Percentiles rank a stretch among this genome's conserved stretches.
Conservation (phyloP, 345 rosid genomes). For the Cardamine occulta region DNA sequence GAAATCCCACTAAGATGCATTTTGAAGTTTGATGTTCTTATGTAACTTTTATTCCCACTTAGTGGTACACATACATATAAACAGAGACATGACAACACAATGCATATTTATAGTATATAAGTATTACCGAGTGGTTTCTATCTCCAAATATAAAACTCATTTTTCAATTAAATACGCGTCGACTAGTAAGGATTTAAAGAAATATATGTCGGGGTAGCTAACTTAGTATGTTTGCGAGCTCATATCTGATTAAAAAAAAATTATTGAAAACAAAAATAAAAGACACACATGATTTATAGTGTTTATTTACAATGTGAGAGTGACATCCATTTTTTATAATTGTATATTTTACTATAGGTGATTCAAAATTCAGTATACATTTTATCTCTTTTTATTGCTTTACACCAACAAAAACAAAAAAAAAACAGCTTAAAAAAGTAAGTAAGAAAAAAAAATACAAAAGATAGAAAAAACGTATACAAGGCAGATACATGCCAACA, state of each 20-base stretch:
- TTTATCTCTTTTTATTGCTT: not conserved
- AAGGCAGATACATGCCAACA: not conserved
- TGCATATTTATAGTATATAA: constrained; percentile 10
- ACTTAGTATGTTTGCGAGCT: not conserved
- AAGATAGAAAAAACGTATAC: not conserved
- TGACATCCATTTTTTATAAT: no score
- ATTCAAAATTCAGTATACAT: no score
- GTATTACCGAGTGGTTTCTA: constrained; percentile 4
- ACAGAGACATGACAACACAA: constrained; percentile 25
- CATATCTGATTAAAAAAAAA: not conserved
- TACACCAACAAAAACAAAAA: not conserved
- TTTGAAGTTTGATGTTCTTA: constrained; percentile 44
- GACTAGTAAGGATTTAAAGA: constrained; percentile 1
- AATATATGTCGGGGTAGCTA: constrained; percentile 18
- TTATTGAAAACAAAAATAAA: not conserved
- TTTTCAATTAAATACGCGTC: not conserved
- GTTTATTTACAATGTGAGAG: not conserved
- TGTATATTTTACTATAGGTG: not conserved
- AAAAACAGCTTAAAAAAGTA: not conserved
- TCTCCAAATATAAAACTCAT: not conserved
- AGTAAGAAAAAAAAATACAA: not conserved
- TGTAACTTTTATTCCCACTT: constrained; percentile 42
- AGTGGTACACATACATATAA: constrained; percentile 36
- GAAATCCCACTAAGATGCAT: constrained; percentile 43
- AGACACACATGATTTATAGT: not conserved